phyloP scores from a whole-genome alignment of 148 eudicot genomes.

The Nepenthes gracilis region DNA sequence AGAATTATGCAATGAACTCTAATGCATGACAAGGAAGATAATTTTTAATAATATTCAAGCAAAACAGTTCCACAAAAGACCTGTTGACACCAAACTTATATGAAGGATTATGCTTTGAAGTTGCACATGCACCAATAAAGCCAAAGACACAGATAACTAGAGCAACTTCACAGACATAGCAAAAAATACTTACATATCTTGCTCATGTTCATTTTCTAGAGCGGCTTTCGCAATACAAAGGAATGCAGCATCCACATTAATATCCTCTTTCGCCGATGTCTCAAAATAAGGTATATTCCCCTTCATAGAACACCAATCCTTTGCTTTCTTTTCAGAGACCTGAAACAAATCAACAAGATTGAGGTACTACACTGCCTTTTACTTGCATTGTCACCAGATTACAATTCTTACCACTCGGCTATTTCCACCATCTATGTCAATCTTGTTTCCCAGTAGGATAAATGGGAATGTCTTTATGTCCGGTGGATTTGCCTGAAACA shows the following conservation, averaged over 20 bases:
- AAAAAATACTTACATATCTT: slow-evolving; percentile 50
- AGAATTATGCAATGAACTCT: too few relatives aligned
- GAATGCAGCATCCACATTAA: slow-evolving; percentile 69
- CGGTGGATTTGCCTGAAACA: slow-evolving; percentile 49
- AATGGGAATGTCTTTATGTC: slow-evolving; percentile 64
- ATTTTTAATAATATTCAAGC: too few relatives aligned
- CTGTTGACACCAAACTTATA: too few relatives aligned
- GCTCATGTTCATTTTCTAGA: slow-evolving; percentile 59
- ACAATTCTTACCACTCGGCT: slow-evolving; percentile 53
- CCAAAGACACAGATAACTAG: not conserved
- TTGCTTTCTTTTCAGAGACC: slow-evolving; percentile 75
- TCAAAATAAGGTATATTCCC: slow-evolving; percentile 69
- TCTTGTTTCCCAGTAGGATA: slow-evolving; percentile 70
- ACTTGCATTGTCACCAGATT: not conserved
- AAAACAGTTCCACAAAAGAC: too few relatives aligned
- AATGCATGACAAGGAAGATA: too few relatives aligned
- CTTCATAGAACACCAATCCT: slow-evolving; percentile 68
- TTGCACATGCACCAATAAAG: not conserved
- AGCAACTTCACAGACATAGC: not conserved
- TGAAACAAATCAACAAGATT: slow-evolving; percentile 8
- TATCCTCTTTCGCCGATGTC: slow-evolving; percentile 79
- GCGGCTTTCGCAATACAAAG: slow-evolving; percentile 62
- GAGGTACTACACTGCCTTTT: not conserved
- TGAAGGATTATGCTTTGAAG: too few relatives aligned
- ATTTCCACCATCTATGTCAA: slow-evolving; percentile 67